Percentiles rank a stretch among this genome's conserved stretches.
phyloP scores from a whole-genome alignment of 2,329 filamentous ascomycete genomes.

The Verticillium tricorpus region DNA sequence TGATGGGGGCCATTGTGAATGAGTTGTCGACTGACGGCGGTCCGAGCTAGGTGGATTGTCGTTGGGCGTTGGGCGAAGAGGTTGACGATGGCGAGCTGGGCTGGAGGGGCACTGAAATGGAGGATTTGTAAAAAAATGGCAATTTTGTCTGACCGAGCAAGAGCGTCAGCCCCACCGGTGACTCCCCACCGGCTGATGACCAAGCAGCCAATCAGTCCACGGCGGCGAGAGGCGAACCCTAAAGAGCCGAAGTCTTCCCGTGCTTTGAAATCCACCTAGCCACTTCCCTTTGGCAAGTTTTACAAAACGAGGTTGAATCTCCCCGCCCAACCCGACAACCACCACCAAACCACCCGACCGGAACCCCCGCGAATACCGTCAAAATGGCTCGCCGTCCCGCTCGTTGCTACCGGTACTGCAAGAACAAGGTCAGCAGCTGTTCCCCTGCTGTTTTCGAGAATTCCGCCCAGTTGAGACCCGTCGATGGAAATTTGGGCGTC shows the following conservation, averaged over 20 bases:
- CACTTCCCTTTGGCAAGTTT: neutral
- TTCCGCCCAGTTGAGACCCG: neutral
- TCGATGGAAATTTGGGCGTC: constrained; percentile 1
- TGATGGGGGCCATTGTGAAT: constrained; percentile 58
- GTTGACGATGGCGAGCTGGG: constrained; percentile 5
- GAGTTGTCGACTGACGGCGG: constrained; percentile 30
- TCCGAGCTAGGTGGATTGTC: constrained; percentile 1
- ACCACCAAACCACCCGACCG: constrained; percentile 25
- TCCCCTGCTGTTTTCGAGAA: neutral
- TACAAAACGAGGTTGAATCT: neutral
- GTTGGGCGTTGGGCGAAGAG: constrained; percentile 10
- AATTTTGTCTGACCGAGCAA: neutral
- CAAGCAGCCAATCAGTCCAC: constrained; percentile 13
- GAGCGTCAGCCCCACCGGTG: constrained; percentile 18
- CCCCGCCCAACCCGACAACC: neutral
- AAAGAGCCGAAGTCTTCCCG: constrained; percentile 14
- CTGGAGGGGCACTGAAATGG: neutral
- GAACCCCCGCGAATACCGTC: constrained; percentile 52
- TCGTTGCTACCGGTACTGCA: constrained; percentile 99
- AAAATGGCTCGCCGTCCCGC: constrained; percentile 99
- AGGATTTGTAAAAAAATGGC: neutral
- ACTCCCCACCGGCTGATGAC: constrained; percentile 28
- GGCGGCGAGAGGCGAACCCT: neutral
- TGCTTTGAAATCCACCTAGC: constrained; percentile 31
- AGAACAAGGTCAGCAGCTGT: constrained; percentile 84